Base-by-base conservation (phyloP, 805 yeast genomes). In the Candida xyloterini region DNA sequence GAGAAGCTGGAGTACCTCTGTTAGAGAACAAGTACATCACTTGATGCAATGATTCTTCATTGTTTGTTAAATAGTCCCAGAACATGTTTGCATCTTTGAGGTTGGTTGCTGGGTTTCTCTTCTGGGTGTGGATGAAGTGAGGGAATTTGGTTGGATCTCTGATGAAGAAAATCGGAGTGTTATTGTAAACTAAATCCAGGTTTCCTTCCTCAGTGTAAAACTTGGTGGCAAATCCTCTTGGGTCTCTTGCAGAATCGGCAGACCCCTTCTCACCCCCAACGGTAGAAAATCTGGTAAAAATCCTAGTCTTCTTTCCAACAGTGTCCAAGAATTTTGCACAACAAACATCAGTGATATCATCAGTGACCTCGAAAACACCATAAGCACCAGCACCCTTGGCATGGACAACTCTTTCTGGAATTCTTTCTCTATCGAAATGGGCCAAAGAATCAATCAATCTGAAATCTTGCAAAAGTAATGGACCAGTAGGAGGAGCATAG, bases 311-410 rank as follows among this genome's bases (percentile, higher is more conserved):
- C 68, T 86, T 86, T 52, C 96, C 96, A 40, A 84, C 72, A 32
- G 75, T 68, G 49, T 76, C 74, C 52, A 88, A 74, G 67, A 88
- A 84, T 40, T 77, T 77, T 35, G 93, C 79, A 18, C 74, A 70
- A 57, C 84, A 78, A 33, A 84, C 56, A 59, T 84, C 91, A 8
- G 86, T 67, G 56, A 86, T 79, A 55, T 86, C 95, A 52, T 87
- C 91, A 10, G 95, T 87, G 37, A 83, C 90, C 63, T 84, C 95
- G 60, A 88, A 88, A 50, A 72, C 75, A 50, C 95, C 95, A 60
- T 72, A 85, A 8, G 95, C 95, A 58, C 96, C 96, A 10, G 90
- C 84, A 52, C 95, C 96, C 62, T 87, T 87, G 39, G 96, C 96
- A 59, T 87, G 96, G 25, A 88, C 95, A 42, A 87, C 95, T 66